Evolutionary conservation across 495 filamentous ascomycete species (phyloP).

Genomic region (Penicillium macrosclerotiorum): DNA sequence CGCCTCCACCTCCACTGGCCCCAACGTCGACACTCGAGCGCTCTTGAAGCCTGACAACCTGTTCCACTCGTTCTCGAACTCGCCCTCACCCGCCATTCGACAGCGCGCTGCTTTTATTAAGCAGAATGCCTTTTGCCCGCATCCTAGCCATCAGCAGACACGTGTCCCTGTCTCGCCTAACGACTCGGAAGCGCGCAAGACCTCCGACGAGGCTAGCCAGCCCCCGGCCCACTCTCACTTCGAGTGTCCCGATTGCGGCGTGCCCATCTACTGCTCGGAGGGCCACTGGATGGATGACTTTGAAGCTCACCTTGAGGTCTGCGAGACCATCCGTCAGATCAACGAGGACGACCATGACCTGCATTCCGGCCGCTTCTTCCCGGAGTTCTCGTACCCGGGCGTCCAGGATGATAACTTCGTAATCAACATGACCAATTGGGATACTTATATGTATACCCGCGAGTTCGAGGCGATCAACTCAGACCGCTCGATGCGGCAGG

Average conservation of each 20-base stretch:
- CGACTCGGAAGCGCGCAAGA: slow-evolving; percentile 59
- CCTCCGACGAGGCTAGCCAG: slow-evolving; percentile 35
- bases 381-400: slow-evolving; percentile 88
- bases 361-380: slow-evolving; percentile 83
- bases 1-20: slow-evolving; percentile 22
- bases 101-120: slow-evolving; percentile 83
- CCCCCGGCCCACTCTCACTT: slow-evolving; percentile 79
- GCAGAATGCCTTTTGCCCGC: slow-evolving; percentile 87
- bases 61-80: slow-evolving; percentile 87
- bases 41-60: slow-evolving; percentile 78
- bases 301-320: slow-evolving; percentile 85
- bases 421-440: slow-evolving; percentile 98
- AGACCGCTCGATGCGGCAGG: slow-evolving; percentile 83
- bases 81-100: slow-evolving; percentile 81
- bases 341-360: slow-evolving; percentile 99
- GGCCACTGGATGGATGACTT: slow-evolving; percentile 95
- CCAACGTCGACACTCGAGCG: slow-evolving; percentile 32
- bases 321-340: slow-evolving; percentile 83
- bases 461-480: slow-evolving; percentile 86
- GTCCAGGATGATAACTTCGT: slow-evolving; percentile 86
- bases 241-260: slow-evolving; percentile 95
- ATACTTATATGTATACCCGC: slow-evolving; percentile 88
- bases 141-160: slow-evolving; percentile 75
- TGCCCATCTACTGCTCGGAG: slow-evolving; percentile 89
- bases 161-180: slow-evolving; percentile 56